Conservation (phyloP, 1,139 yeast species). For the Taphrina deformans region DNA sequence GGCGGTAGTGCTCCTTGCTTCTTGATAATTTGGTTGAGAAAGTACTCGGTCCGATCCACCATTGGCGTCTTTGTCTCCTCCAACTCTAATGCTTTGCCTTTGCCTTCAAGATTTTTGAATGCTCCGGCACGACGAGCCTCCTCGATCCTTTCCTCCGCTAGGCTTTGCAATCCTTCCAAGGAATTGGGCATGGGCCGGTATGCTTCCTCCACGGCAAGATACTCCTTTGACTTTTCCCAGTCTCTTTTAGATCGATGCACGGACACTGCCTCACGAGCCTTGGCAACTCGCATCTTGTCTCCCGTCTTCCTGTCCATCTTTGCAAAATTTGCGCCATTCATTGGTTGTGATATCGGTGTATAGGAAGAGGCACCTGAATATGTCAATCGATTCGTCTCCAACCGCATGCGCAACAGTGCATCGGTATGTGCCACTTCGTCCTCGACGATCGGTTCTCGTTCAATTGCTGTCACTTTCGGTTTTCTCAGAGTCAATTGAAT, state of each 20-base stretch:
- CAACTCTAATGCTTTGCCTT: slow-evolving; percentile 24
- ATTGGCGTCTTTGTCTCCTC: slow-evolving; percentile 25
- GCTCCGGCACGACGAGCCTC: slow-evolving; percentile 72
- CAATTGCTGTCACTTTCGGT: slow-evolving; percentile 5
- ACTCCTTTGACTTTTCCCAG: slow-evolving; percentile 26
- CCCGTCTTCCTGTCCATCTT: slow-evolving; percentile 27
- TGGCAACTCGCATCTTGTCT: slow-evolving; percentile 20
- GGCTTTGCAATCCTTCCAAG: slow-evolving; percentile 57
- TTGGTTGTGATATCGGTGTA: slow-evolving; percentile 25
- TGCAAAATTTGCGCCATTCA: slow-evolving; percentile 1
- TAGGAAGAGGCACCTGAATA: slow-evolving; percentile 22
- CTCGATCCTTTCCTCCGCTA: slow-evolving; percentile 74
- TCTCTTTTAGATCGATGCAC: slow-evolving; percentile 16
- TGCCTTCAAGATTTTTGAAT: slow-evolving; percentile 54
- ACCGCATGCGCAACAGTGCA: slow-evolving; percentile 15
- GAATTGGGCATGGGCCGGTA: slow-evolving; percentile 49
- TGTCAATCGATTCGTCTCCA: slow-evolving; percentile 29
- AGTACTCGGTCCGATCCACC: slow-evolving; percentile 48
- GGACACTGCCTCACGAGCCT: slow-evolving; percentile 21
- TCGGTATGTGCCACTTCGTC: slow-evolving; percentile 2
- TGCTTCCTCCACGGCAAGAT: slow-evolving; percentile 33
- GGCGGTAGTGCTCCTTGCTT: slow-evolving; percentile 79
- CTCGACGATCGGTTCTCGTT: background rate
- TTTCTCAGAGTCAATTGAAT: background rate
- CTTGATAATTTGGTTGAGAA: slow-evolving; percentile 67